A percentile compares a stretch with the other conserved stretches of the same genome.
phyloP scores from a whole-genome alignment of 176 grass and related monocot species.

The Puccinellia tenuiflora region DNA sequence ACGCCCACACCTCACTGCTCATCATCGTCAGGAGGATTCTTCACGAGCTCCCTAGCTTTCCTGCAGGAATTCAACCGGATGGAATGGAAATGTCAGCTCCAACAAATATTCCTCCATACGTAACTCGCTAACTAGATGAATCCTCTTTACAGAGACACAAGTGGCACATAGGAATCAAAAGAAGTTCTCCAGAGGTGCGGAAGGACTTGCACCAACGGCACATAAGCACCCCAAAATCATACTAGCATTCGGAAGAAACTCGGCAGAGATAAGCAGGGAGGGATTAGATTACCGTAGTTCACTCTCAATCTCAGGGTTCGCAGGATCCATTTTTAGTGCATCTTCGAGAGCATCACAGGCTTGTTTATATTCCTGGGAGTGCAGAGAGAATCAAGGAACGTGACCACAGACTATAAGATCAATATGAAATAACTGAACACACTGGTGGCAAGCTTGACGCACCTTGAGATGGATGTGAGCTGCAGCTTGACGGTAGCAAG shows the following conservation, averaged over 20 bases:
- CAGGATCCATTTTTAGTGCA: not conserved
- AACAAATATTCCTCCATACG: conserved; percentile 26
- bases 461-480: conserved; percentile 6
- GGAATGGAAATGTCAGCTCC: not conserved
- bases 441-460: not conserved
- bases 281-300: not conserved
- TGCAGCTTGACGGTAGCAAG: not conserved
- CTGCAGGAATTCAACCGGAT: not conserved
- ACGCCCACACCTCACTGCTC: not conserved
- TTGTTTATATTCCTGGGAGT: not conserved
- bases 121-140: not conserved
- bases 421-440: not conserved
- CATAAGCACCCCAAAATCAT: not conserved
- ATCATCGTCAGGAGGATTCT: not conserved
- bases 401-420: not conserved
- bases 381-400: not conserved
- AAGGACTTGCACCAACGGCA: not conserved
- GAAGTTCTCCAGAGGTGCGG: not conserved
- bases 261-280: not conserved
- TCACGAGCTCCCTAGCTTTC: conserved; percentile 7
- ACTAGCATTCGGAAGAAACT: not conserved
- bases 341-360: not conserved
- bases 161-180: not conserved
- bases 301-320: not conserved
- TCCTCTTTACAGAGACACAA: not conserved